A percentile compares a stretch with the other conserved stretches of the same genome.
Conservation (phyloP, 2,329 filamentous ascomycete genomes). For the Ophiostoma angusticollis region DNA sequence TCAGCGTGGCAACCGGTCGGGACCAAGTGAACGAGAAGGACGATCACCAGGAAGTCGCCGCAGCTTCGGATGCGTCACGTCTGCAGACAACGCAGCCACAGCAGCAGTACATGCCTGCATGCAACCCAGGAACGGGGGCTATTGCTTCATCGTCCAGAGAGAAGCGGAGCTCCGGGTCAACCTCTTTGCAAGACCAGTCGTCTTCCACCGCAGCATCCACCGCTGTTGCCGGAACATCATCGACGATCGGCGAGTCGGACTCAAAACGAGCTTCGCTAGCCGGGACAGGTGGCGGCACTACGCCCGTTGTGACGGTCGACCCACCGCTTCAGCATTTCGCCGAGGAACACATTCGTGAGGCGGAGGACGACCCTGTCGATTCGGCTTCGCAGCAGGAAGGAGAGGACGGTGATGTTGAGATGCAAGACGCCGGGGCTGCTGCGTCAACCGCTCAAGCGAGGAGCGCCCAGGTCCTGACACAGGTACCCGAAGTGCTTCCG, state of each 20-base stretch:
- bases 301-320: constrained; percentile 30
- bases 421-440: constrained; percentile 48
- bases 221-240: constrained; percentile 9
- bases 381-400: constrained; percentile 24
- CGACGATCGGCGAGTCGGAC: constrained; percentile 28
- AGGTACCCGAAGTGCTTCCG: constrained; percentile 24
- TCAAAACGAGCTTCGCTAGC: constrained; percentile 26
- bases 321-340: constrained; percentile 19
- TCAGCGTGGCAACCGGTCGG: constrained; percentile 25
- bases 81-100: constrained; percentile 10
- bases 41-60: constrained; percentile 16
- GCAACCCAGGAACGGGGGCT: constrained; percentile 11
- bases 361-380: constrained; percentile 15
- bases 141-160: constrained; percentile 25
- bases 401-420: constrained; percentile 51
- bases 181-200: constrained; percentile 32
- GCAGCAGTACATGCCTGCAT: constrained; percentile 13
- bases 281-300: constrained; percentile 22
- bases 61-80: constrained; percentile 6
- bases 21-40: constrained; percentile 38
- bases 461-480: constrained; percentile 25
- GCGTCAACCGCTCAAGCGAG: constrained; percentile 29
- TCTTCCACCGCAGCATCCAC: constrained; percentile 9
- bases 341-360: not conserved
- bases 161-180: constrained; percentile 33